Base-by-base conservation (phyloP, 805 yeast species). In the Saccharomycopsis capsularis region DNA sequence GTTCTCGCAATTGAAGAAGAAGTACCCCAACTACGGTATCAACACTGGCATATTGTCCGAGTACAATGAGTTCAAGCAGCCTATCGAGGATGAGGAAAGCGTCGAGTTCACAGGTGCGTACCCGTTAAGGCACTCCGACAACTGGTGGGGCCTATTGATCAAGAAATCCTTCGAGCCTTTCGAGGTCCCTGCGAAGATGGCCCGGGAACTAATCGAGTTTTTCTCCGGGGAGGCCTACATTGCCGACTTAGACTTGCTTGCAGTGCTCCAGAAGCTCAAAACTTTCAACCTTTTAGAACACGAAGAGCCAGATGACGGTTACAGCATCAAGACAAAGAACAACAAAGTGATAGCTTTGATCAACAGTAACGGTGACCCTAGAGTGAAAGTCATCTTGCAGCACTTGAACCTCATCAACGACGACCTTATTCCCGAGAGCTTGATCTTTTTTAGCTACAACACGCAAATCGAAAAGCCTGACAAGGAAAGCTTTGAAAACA, bases 1-100 rank as follows among this genome's bases (percentile, higher is more conserved):
- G n/a, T 76, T 71, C 61, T 57, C 66, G 23, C 56, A 61, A 13
- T 56, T 78, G 55, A 60, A 63, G 32, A 32, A 40, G 4, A 46
- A 64, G 51, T 75, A 65, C 56, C 89, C 90, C 7, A 80, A 81
- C 57, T 83, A 79, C 58, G 91, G 91, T 1, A 79, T 78, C 52
- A 41, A 50, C 1, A 46, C 59, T 1, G 57, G 59, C 0, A 53
- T 63, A 0, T 65, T 71, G 3, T 56, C 59, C 3, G 59, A 67
- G n/a, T 47, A 29, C 34, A 41, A 43, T 4, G 42, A 42, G 42
- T 42, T 42, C 30, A 29, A 43, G 13, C 16, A n/a, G 54, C 55
- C 7, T 58, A 68, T 35, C 21, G 43, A 1, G 48, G 19, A 34
- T 34, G 7, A 9, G 6, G 18, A 34, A 34, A 34, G 19, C 19